Evolutionary conservation across 169 alveolate genomes (phyloP).

Genomic region (Plasmodium coatneyi): DNA sequence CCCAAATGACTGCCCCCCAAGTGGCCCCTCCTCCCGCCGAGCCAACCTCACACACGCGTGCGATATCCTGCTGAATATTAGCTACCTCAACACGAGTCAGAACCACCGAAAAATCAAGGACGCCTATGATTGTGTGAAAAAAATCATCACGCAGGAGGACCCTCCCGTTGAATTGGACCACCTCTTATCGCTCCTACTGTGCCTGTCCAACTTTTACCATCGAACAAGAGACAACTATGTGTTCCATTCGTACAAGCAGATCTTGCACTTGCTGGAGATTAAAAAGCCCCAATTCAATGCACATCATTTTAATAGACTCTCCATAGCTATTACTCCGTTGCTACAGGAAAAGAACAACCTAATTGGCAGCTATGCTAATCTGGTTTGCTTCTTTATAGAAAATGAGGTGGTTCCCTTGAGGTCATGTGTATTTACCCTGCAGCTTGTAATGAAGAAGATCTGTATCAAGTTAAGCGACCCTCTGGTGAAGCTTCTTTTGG

Average conservation of each 20-base stretch:
- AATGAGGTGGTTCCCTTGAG: slow-evolving; percentile 57
- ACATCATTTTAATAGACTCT: slow-evolving; percentile 37
- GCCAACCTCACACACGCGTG: background rate
- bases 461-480: slow-evolving; percentile 5
- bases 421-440: slow-evolving; percentile 62
- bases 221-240: slow-evolving; percentile 57
- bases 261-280: slow-evolving; percentile 7
- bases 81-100: slow-evolving; percentile 41
- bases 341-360: slow-evolving; percentile 50
- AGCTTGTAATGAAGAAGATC: slow-evolving; percentile 40
- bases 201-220: slow-evolving; percentile 35
- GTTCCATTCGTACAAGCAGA: slow-evolving; percentile 30
- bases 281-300: slow-evolving; percentile 20
- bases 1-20: background rate
- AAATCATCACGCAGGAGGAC: background rate
- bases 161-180: background rate
- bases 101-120: slow-evolving; percentile 47
- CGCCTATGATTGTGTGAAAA: slow-evolving; percentile 46
- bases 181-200: slow-evolving; percentile 19
- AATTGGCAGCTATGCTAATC: background rate
- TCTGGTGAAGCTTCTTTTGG: background rate
- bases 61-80: slow-evolving; percentile 50
- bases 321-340: slow-evolving; percentile 36
- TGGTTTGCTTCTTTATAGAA: slow-evolving; percentile 24
- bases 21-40: background rate